Percentiles rank a stretch among this genome's conserved stretches.
Conservation (phyloP, 2,329 filamentous ascomycete species). For the Chalaropsis ovoidea region DNA sequence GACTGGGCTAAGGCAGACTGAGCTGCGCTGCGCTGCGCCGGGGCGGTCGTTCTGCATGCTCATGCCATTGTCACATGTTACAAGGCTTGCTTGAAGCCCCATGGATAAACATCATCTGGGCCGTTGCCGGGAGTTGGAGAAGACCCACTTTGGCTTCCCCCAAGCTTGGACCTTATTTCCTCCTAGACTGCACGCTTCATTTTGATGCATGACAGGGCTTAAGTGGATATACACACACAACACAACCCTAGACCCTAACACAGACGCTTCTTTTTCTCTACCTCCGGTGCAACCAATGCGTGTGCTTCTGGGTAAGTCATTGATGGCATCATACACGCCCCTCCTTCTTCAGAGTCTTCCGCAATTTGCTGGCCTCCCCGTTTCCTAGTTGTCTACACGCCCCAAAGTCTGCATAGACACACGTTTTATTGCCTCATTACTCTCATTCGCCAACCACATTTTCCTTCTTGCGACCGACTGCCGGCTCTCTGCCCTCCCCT, state of each 20-base stretch:
- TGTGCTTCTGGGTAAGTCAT: neutral
- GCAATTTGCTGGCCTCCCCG: neutral
- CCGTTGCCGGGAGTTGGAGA: neutral
- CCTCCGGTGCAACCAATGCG: neutral
- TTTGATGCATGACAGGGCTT: neutral
- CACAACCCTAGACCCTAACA: slow-evolving; percentile 4
- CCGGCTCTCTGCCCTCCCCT: neutral
- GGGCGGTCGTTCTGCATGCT: neutral
- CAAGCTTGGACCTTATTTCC: neutral
- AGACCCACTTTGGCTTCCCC: neutral
- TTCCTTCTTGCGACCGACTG: neutral
- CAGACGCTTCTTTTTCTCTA: neutral
- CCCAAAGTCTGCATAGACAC: neutral
- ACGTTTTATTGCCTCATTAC: neutral
- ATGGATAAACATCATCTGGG: neutral
- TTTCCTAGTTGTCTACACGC: neutral
- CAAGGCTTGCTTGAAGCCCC: neutral
- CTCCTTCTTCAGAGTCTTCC: neutral
- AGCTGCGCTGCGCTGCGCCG: too few species aligned
- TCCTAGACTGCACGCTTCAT: neutral
- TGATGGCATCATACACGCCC: neutral
- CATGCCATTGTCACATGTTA: neutral
- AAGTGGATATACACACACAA: neutral
- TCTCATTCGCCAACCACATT: neutral
- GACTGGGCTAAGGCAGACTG: too few species aligned